A percentile compares a stretch with the other conserved stretches of the same genome.
These are phyloP conservation scores for Candida labiduridarum DNA, from an alignment of 1,139 yeast genomes.

Conservation along the genomic window DNA sequence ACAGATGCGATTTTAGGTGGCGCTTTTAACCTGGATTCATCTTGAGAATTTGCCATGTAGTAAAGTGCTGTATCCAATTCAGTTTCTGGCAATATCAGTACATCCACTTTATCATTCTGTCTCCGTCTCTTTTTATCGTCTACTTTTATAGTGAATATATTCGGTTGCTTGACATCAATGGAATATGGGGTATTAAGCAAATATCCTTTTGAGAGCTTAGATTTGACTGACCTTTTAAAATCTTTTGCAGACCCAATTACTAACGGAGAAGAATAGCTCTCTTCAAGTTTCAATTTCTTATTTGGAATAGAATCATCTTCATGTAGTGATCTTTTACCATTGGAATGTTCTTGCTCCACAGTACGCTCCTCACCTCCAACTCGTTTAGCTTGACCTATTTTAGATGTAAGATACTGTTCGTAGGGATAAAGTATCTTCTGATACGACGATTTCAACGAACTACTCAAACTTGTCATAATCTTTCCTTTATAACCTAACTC, in stretches of 20 bases:
- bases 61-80: slow-evolving; percentile 30
- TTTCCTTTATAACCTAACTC: slow-evolving; percentile 69
- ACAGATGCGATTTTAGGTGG: slow-evolving; percentile 39
- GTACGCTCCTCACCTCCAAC: slow-evolving; percentile 1
- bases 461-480: slow-evolving; percentile 67
- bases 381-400: slow-evolving; percentile 11
- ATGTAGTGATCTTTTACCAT: slow-evolving; percentile 14
- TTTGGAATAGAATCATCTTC: slow-evolving; percentile 4
- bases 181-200: slow-evolving; percentile 43
- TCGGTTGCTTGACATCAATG: slow-evolving; percentile 37
- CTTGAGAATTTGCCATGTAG: slow-evolving; percentile 25
- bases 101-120: slow-evolving; percentile 19
- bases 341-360: slow-evolving; percentile 2
- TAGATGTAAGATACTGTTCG: slow-evolving; percentile 24
- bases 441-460: slow-evolving; percentile 65
- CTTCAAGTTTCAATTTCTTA: slow-evolving; percentile 10
- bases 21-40: slow-evolving; percentile 28
- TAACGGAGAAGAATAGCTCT: slow-evolving; percentile 25
- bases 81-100: slow-evolving; percentile 29
- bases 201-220: slow-evolving; percentile 52
- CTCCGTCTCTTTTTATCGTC: slow-evolving; percentile 21
- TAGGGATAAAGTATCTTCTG: slow-evolving; percentile 38
- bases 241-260: slow-evolving; percentile 52
- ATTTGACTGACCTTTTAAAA: slow-evolving; percentile 46
- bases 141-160: slow-evolving; percentile 19